These are phyloP conservation scores for Fagus sylvatica DNA, from an alignment of 306 rosid species.

Conservation along the genomic window DNA sequence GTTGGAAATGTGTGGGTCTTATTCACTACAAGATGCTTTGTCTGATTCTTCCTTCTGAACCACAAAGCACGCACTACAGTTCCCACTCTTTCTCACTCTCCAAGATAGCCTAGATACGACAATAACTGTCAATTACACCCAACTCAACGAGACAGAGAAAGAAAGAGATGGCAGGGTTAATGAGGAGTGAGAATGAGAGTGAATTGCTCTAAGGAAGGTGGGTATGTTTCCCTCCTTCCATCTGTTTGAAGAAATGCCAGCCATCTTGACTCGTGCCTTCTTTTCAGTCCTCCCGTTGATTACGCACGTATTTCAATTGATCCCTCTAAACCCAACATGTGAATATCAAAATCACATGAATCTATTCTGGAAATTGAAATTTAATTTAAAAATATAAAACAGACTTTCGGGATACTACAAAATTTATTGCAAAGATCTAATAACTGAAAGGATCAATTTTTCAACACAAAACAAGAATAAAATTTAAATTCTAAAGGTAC, in stretches of 20 bases:
- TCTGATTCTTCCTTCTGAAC: constrained; percentile 18
- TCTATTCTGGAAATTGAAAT: constrained; percentile 1
- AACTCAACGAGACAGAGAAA: constrained; percentile 55
- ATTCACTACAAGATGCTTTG: constrained; percentile 36
- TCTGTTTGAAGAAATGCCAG: constrained; percentile 56
- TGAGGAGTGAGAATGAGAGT: background rate
- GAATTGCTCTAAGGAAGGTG: constrained; percentile 3
- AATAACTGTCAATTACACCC: constrained; percentile 38
- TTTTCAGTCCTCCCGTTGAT: constrained; percentile 36
- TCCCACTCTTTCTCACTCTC: constrained; percentile 1
- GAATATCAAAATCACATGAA: background rate
- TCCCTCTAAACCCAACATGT: background rate
- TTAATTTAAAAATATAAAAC: background rate
- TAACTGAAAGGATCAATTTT: too few species aligned
- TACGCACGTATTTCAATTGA: background rate
- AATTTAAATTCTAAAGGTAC: too few species aligned
- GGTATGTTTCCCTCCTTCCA: constrained; percentile 69
- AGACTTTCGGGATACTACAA: too few species aligned
- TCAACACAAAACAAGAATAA: too few species aligned
- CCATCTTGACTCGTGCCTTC: constrained; percentile 19
- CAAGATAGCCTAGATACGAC: constrained; percentile 25
- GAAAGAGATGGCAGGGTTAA: constrained; percentile 8
- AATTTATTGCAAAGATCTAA: too few species aligned
- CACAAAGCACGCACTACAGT: constrained; percentile 18
- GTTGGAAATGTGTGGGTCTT: constrained; percentile 41